Percentiles rank a stretch among this genome's conserved stretches.
phyloP scores from a whole-genome alignment of 345 rosid genomes.

The Eucalyptus victrix region DNA sequence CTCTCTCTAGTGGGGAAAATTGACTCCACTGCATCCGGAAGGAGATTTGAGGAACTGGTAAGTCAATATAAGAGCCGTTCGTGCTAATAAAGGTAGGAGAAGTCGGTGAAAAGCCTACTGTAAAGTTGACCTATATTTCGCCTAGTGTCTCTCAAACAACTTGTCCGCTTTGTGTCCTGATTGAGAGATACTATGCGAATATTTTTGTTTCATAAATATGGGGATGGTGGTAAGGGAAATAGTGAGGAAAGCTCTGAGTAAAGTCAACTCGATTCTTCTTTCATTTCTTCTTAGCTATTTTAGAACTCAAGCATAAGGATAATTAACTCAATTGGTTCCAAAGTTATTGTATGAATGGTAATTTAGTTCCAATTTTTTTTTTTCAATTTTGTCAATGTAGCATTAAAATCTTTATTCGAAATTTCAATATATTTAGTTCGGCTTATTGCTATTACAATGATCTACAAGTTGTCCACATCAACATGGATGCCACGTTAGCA shows the following conservation, averaged over 20 bases:
- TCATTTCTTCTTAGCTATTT: background rate
- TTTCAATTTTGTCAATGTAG: no score
- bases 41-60: no score
- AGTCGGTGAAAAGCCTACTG: no score
- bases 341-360: background rate
- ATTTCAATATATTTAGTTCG: no score
- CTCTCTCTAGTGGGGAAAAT: fast-evolving
- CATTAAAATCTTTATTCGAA: no score
- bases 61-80: fast-evolving
- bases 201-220: background rate
- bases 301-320: background rate
- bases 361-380: no score
- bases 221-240: background rate
- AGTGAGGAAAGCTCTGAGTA: background rate
- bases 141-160: fast-evolving
- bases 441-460: no score
- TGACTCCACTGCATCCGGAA: no score
- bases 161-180: fast-evolving
- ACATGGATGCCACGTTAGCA: fast-evolving
- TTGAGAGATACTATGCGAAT: no score
- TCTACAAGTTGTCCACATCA: no score
- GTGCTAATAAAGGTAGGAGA: fast-evolving
- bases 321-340: background rate
- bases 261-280: background rate
- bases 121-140: no score